Base-by-base conservation (phyloP, 2,329 filamentous ascomycete species). In the Pezicula neosporulosa region DNA sequence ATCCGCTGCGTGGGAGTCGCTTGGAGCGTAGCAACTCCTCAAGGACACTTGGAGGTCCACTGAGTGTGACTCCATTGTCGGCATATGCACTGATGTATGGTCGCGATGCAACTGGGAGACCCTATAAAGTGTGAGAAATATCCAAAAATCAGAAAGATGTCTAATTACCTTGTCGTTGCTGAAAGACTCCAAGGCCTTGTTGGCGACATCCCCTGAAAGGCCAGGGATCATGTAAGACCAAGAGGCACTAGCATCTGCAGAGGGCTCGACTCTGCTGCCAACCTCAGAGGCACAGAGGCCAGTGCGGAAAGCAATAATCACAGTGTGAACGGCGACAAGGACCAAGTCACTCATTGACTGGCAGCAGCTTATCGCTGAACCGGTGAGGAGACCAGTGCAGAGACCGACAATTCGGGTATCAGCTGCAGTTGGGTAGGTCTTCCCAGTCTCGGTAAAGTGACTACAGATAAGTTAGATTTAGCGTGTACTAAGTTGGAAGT, bases 331-430 rank as follows among this genome's bases (percentile, higher is more conserved):
- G n/a, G 57, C 64, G 12, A 52, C 21, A 2, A 59, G 57, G 24
- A 64, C 47, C 12, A 66, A 53, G 12, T 66, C 61, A 7, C 56
- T 37, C 6, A 52, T 45, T 47, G 36, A 60, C 10, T 51, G 51
- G 48, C 57, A 58, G 47, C 52, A 60, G 39, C 59, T 56, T 21
- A 65, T 53, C 4, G 62, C 61, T 2, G 60, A 61, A 7, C 62
- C 62, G n/a, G 64, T 56, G 33, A 66, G 44, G 3, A 56, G 50
- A 28, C 64, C 64, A 2, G 60, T 63, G 48, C 63, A 65, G 16
- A 65, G 48, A 27, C 63, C 63, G 21, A 60, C 39, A 4, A 43
- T 16, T 16, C 35, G 13, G 35, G 35, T 13, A 4, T 13, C 16
- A 16, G 12, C 35, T 37, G 12, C 16, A 21, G 21, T 21, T 21